A percentile compares a stretch with the other conserved stretches of the same genome.
phyloP scores from a whole-genome alignment of 2,329 filamentous ascomycete species.

The Fusarium miscanthi region DNA sequence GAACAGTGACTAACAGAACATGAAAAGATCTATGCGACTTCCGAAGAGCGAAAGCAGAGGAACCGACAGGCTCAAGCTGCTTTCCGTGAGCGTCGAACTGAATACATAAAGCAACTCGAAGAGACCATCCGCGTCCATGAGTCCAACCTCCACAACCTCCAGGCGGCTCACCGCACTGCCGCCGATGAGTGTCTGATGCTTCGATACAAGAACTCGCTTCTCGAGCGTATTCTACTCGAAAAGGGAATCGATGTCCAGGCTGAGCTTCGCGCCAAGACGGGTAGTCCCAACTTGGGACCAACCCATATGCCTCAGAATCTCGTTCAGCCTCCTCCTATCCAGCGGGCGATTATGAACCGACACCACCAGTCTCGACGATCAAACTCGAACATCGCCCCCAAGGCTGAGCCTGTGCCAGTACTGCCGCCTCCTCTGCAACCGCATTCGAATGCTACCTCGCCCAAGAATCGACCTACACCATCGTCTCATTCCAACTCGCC shows the following conservation, averaged over 20 bases:
- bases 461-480: slow-evolving; percentile 83
- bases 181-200: slow-evolving; percentile 98
- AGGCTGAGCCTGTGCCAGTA: slow-evolving; percentile 68
- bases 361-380: slow-evolving; percentile 81
- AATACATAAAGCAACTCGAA: slow-evolving; percentile 99
- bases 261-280: slow-evolving; percentile 91
- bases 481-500: slow-evolving; percentile 77
- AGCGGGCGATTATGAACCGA: slow-evolving; percentile 83
- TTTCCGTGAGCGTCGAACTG: slow-evolving; percentile 94
- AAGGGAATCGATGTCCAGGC: slow-evolving; percentile 99
- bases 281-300: slow-evolving; percentile 81
- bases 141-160: slow-evolving; percentile 89
- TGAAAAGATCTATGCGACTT: slow-evolving; percentile 93
- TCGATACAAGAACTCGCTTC: slow-evolving; percentile 95
- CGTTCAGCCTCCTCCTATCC: slow-evolving; percentile 80
- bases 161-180: slow-evolving; percentile 92
- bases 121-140: slow-evolving; percentile 98
- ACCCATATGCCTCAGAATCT: slow-evolving; percentile 75
- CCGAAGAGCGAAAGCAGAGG: slow-evolving; percentile 96
- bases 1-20: slow-evolving; percentile 32
- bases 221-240: slow-evolving; percentile 94
- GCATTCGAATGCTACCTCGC: slow-evolving; percentile 68
- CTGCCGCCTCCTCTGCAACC: slow-evolving; percentile 59
- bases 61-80: slow-evolving; percentile 98
- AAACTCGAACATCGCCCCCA: slow-evolving; percentile 79